Evolutionary conservation across 2,329 filamentous ascomycete genomes (phyloP).

Genomic region (Trichoderma semiorbis): DNA sequence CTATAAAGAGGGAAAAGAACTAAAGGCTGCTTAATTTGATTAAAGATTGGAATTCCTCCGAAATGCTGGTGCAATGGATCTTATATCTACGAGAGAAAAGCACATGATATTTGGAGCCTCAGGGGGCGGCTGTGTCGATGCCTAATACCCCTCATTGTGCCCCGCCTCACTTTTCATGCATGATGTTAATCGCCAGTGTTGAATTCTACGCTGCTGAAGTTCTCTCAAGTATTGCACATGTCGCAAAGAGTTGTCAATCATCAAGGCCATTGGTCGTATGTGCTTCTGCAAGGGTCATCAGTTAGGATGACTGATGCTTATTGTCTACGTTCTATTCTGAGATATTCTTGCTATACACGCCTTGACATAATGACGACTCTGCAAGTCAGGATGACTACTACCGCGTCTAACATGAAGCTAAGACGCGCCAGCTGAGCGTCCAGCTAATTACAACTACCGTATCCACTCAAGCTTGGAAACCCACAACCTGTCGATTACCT

Average conservation of each 20-base stretch:
- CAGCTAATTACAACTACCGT: not conserved
- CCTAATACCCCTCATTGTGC: slow-evolving; percentile 3
- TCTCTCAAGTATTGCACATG: not conserved
- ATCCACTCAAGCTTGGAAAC: not conserved
- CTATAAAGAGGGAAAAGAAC: not conserved
- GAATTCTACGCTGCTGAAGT: not conserved
- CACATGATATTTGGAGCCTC: not conserved
- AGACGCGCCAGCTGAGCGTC: not conserved
- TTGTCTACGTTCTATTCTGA: not conserved
- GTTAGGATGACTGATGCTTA: not conserved
- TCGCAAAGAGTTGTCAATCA: not conserved
- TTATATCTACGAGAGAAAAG: not conserved
- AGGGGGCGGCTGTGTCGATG: slow-evolving; percentile 7
- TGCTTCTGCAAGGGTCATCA: not conserved
- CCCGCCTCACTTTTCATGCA: not conserved
- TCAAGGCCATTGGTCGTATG: not conserved
- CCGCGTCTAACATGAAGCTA: not conserved
- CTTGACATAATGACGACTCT: not conserved
- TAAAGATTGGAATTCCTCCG: not conserved
- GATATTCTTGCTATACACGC: not conserved
- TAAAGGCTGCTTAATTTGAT: not conserved
- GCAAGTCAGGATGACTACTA: not conserved
- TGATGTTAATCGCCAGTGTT: not conserved
- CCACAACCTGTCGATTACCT: not conserved
- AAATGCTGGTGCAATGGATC: not conserved